Evolutionary conservation across 1,139 yeast species (phyloP).

Genomic region (Kurtzmaniella quercitrusa): DNA sequence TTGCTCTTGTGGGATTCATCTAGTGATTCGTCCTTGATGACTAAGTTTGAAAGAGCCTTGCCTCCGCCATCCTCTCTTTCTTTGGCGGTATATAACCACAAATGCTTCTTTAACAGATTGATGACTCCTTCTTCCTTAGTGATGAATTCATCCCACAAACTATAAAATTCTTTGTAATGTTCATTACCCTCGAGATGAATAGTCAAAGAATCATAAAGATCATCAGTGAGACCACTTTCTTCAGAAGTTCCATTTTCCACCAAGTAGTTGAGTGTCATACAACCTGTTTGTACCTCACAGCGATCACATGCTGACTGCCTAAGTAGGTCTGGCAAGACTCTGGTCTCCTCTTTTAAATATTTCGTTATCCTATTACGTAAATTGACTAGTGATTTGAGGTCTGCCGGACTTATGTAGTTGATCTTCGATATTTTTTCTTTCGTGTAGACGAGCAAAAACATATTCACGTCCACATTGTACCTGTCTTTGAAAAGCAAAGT

Average conservation of each 20-base stretch:
- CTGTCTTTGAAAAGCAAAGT: slow-evolving; percentile 76
- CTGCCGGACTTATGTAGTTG: slow-evolving; percentile 52
- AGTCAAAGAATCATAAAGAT: slow-evolving; percentile 46
- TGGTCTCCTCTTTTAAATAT: slow-evolving; percentile 47
- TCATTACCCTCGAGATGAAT: slow-evolving; percentile 41
- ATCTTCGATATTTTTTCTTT: slow-evolving; percentile 54
- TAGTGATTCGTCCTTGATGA: slow-evolving; percentile 29
- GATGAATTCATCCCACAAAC: slow-evolving; percentile 71
- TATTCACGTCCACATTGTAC: slow-evolving; percentile 62
- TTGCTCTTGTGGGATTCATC: slow-evolving; percentile 15
- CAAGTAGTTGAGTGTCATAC: slow-evolving; percentile 67
- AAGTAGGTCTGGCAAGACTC: slow-evolving; percentile 57
- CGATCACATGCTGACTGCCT: slow-evolving; percentile 59
- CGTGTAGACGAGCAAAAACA: slow-evolving; percentile 73
- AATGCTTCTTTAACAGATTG: slow-evolving; percentile 51
- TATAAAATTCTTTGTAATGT: slow-evolving; percentile 50
- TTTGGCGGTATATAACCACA: slow-evolving; percentile 64
- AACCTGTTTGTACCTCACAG: slow-evolving; percentile 58
- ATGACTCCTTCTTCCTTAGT: slow-evolving; percentile 68
- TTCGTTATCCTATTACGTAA: slow-evolving; percentile 69
- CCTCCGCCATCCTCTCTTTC: slow-evolving; percentile 62
- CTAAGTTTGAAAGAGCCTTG: slow-evolving; percentile 50
- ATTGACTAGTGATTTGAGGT: slow-evolving; percentile 59
- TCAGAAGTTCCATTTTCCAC: slow-evolving; percentile 53
- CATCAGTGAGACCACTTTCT: slow-evolving; percentile 44